A percentile compares a stretch with the other conserved stretches of the same genome.
phyloP scores from a whole-genome alignment of 768 basidiomycete species.

The Tulasnella sp. region DNA sequence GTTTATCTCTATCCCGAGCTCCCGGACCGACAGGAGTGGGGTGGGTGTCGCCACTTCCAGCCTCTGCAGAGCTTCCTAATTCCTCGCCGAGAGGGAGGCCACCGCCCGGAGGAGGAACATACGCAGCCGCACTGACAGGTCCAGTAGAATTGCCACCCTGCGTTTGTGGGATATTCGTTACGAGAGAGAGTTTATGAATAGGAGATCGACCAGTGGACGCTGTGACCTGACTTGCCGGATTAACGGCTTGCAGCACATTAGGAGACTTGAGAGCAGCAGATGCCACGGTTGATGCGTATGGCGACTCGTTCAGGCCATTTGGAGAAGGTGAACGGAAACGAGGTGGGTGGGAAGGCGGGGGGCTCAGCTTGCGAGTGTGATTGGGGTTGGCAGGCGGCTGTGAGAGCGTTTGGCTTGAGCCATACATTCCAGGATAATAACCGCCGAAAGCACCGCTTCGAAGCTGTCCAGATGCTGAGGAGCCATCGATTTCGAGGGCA shows the following conservation, averaged over 20 bases:
- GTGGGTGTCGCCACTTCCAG: slow-evolving; percentile 17
- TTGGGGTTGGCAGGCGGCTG: slow-evolving; percentile 12
- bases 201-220: slow-evolving; percentile 8
- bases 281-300: neutral
- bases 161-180: slow-evolving; percentile 44
- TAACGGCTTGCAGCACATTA: neutral
- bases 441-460: neutral
- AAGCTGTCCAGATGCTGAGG: neutral
- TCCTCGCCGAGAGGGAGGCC: slow-evolving; percentile 9
- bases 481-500: neutral
- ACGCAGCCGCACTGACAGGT: slow-evolving; percentile 40
- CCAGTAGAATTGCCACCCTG: slow-evolving; percentile 30
- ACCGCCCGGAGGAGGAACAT: slow-evolving; percentile 30
- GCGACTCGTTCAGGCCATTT: neutral
- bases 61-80: slow-evolving; percentile 1
- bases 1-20: neutral
- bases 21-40: neutral
- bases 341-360: slow-evolving; percentile 10
- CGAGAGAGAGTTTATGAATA: slow-evolving; percentile 39
- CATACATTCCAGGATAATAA: slow-evolving; percentile 8
- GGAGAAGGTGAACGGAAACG: slow-evolving; percentile 12
- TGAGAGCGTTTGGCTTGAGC: neutral
- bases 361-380: slow-evolving; percentile 10
- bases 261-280: neutral
- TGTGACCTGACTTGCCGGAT: neutral